Conservation (phyloP, 2,329 filamentous ascomycete genomes). For the Ophiostoma fasciatum region DNA sequence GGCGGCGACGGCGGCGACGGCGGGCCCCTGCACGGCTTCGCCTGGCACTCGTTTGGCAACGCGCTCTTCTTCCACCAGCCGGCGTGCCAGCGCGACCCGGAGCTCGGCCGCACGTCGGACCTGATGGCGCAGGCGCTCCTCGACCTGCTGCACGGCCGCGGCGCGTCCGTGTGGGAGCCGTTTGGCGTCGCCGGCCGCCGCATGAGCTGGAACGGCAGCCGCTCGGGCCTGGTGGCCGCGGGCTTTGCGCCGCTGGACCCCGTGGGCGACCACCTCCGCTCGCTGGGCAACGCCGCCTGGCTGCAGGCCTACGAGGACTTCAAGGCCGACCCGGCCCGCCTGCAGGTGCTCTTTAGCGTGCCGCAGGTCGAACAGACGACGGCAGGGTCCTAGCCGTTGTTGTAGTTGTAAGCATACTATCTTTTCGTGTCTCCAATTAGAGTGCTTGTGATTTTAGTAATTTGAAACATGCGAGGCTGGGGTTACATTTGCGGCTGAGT, state of each 20-base stretch:
- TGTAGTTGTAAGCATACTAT: no score
- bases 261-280: neutral
- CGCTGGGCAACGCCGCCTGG: neutral
- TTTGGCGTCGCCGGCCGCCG: neutral
- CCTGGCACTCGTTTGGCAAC: conserved; percentile 8
- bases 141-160: neutral
- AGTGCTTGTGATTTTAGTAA: no score
- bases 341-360: no score
- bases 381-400: no score
- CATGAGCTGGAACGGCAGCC: conserved; percentile 5
- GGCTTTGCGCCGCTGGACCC: neutral
- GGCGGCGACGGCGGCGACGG: neutral
- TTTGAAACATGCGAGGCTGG: no score
- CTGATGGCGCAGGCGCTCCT: neutral
- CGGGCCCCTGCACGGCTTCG: conserved; percentile 3
- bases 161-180: neutral
- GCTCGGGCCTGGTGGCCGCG: neutral
- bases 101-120: conserved; percentile 3
- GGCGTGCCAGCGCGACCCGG: conserved; percentile 1
- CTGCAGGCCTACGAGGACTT: conserved; percentile 1
- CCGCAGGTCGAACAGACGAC: no score
- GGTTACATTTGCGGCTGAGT: no score
- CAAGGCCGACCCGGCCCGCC: neutral
- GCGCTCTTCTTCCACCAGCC: conserved; percentile 6
- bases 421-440: no score